Conservation (phyloP, 2,329 filamentous ascomycete species). For the Diaporthe capsici region DNA sequence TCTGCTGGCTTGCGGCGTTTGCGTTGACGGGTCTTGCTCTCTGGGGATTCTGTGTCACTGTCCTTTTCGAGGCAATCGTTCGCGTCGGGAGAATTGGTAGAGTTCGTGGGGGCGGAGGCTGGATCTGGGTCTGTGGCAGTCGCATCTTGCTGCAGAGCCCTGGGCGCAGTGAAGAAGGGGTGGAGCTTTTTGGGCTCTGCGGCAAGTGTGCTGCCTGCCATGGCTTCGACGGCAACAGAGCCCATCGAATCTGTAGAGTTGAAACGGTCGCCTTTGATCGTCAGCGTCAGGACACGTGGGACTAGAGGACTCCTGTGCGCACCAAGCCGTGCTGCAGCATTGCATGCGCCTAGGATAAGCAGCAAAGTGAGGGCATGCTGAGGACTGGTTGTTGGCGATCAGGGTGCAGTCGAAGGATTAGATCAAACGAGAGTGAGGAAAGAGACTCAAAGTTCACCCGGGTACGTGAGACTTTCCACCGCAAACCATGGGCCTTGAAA, state of each 20-base stretch:
- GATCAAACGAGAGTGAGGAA: neutral
- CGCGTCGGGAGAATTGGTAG: neutral
- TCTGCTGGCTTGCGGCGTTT: constrained; percentile 48
- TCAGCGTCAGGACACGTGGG: neutral
- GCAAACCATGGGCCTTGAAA: neutral
- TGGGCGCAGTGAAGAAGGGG: constrained; percentile 64
- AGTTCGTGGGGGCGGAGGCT: neutral
- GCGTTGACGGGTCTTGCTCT: constrained; percentile 35
- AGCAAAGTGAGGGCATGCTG: constrained; percentile 19
- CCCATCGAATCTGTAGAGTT: constrained; percentile 53
- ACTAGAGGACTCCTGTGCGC: neutral
- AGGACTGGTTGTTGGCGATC: neutral
- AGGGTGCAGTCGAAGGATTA: neutral
- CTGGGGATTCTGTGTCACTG: constrained; percentile 35
- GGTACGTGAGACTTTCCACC: neutral
- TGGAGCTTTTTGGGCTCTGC: constrained; percentile 64
- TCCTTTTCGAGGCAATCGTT: neutral
- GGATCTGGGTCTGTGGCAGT: neutral
- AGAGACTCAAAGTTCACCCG: neutral
- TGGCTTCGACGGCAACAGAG: constrained; percentile 58
- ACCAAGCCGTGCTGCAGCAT: constrained; percentile 46
- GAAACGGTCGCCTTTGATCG: neutral
- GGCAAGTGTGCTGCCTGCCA: constrained; percentile 58
- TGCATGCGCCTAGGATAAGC: constrained; percentile 26
- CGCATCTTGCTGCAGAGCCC: constrained; percentile 35